These are phyloP conservation scores for Salvia miltiorrhiza DNA, from an alignment of 257 asterid species.

Conservation along the genomic window DNA sequence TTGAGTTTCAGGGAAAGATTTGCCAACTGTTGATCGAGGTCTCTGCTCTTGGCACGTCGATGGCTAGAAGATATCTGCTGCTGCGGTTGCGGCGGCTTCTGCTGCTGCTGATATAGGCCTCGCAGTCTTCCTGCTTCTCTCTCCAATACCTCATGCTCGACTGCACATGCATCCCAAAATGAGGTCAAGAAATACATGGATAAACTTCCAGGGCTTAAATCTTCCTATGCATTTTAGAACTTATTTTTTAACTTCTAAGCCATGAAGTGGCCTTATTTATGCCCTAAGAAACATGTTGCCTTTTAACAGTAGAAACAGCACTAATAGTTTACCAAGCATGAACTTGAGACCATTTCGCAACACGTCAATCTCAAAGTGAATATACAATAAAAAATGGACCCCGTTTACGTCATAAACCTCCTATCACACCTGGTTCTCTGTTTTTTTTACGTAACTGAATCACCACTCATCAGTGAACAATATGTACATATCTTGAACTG, in stretches of 20 bases:
- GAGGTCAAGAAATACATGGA: constrained; percentile 1
- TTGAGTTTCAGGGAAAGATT: constrained; percentile 73
- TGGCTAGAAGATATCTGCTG: constrained; percentile 50
- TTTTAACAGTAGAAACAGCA: constrained; percentile 2
- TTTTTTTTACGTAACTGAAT: neutral
- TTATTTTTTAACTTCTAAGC: neutral
- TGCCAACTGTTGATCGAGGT: constrained; percentile 68
- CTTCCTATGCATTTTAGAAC: neutral
- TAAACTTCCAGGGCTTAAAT: neutral
- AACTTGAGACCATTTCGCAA: neutral
- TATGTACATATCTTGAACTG: neutral
- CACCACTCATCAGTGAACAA: neutral
- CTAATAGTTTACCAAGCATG: neutral
- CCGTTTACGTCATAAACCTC: neutral
- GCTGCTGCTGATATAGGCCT: constrained; percentile 56
- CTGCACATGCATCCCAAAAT: constrained; percentile 43
- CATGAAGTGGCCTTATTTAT: neutral
- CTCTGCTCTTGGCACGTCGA: constrained; percentile 67
- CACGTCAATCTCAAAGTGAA: neutral
- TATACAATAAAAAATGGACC: neutral
- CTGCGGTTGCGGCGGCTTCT: constrained; percentile 37
- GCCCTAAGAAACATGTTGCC: neutral
- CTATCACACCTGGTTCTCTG: neutral
- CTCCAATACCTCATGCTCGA: constrained; percentile 92
- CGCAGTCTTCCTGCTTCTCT: constrained; percentile 77